phyloP scores from a whole-genome alignment of 441 rosid species.

The Heliophila coronopifolia region DNA sequence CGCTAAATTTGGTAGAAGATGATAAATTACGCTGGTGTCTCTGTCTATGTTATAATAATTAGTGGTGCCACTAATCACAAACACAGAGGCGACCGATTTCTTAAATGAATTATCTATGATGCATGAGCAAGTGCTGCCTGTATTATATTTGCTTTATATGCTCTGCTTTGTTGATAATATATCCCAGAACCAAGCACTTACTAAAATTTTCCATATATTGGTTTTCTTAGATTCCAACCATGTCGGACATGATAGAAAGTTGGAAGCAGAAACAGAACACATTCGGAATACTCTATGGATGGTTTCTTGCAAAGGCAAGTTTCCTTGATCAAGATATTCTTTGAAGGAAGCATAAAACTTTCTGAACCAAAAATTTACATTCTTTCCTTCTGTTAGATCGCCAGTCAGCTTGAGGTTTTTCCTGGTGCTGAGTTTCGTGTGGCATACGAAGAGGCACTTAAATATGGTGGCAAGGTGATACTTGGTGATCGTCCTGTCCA shows the following conservation, averaged over 20 bases:
- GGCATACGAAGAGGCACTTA: slow-evolving; percentile 81
- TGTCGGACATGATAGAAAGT: slow-evolving; percentile 80
- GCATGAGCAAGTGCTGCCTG: not conserved
- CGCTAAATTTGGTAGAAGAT: not conserved
- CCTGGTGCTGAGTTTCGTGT: slow-evolving; percentile 95
- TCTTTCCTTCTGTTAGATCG: slow-evolving; percentile 45
- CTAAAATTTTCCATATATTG: too few relatives aligned
- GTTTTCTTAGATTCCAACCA: slow-evolving; percentile 47
- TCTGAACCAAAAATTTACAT: not conserved
- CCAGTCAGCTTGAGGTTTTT: slow-evolving; percentile 68
- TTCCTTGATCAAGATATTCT: slow-evolving; percentile 11
- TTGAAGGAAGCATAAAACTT: not conserved
- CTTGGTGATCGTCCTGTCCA: slow-evolving; percentile 73
- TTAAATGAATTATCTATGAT: not conserved
- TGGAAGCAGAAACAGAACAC: slow-evolving; percentile 68
- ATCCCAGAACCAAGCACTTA: not conserved
- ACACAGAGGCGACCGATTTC: not conserved
- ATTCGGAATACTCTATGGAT: slow-evolving; percentile 76
- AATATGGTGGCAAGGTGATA: slow-evolving; percentile 68
- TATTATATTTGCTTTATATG: slow-evolving; percentile 4
- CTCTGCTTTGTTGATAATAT: slow-evolving; percentile 17
- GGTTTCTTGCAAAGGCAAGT: slow-evolving; percentile 77
- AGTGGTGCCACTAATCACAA: slow-evolving; percentile 46
- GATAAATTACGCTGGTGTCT: not conserved
- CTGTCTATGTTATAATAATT: not conserved